Conservation (phyloP, 192 early-diverging fungal genomes). For the Coemansia nantahalensis region DNA sequence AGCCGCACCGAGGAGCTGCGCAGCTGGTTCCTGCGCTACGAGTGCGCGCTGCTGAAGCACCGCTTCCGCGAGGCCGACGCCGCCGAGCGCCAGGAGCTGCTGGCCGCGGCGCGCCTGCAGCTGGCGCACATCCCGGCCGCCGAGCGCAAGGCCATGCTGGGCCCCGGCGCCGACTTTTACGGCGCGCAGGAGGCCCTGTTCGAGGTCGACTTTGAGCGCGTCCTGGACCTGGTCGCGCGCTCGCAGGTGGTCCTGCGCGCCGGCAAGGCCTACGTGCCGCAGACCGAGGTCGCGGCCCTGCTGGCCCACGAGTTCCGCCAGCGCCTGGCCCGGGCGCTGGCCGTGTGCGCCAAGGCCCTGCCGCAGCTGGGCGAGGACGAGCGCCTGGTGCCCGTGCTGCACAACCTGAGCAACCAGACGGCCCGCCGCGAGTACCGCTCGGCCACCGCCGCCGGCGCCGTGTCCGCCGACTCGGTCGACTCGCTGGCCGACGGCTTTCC, state of each 20-base stretch:
- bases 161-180: slow-evolving; percentile 25
- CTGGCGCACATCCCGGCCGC: slow-evolving; percentile 18
- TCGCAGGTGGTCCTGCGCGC: slow-evolving; percentile 60
- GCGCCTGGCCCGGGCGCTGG: slow-evolving; percentile 50
- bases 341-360: slow-evolving; percentile 72
- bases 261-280: slow-evolving; percentile 74
- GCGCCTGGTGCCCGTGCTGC: slow-evolving; percentile 82
- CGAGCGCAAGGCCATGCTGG: slow-evolving; percentile 15
- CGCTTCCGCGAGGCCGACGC: slow-evolving; percentile 56
- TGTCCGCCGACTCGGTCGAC: slow-evolving; percentile 69
- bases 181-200: slow-evolving; percentile 38
- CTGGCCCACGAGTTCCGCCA: slow-evolving; percentile 74
- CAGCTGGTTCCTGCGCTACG: slow-evolving; percentile 73
- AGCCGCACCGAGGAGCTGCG: slow-evolving; percentile 66
- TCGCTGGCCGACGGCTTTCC: slow-evolving; percentile 73
- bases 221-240: slow-evolving; percentile 59
- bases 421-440: slow-evolving; percentile 66
- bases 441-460: slow-evolving; percentile 52
- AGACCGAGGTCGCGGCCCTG: slow-evolving; percentile 66
- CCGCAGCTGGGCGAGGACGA: slow-evolving; percentile 91
- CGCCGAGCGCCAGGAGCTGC: slow-evolving; percentile 35
- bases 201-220: slow-evolving; percentile 70
- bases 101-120: slow-evolving; percentile 25
- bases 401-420: slow-evolving; percentile 82
- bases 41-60: slow-evolving; percentile 63